Evolutionary conservation across 495 filamentous ascomycete species (phyloP), one percentile per base, ranked within the genome.

Genomic region (Penicillium argentinense): DNA sequence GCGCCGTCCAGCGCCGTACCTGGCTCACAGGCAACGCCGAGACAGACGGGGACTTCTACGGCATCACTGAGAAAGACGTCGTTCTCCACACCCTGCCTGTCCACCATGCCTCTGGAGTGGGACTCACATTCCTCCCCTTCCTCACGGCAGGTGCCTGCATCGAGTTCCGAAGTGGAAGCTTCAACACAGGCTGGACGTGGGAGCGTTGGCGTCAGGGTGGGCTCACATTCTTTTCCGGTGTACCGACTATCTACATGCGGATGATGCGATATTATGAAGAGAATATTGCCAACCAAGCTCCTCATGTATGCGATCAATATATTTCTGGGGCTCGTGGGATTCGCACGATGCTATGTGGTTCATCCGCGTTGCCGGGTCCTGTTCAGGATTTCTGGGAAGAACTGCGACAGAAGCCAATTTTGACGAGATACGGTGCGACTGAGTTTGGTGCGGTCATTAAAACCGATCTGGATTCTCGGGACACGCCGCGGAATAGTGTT

Each of bases 241-340:
- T 78, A 4, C 74, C 74, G 7, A 78, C 74, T 3, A 76, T 78
- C 6, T 78, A 75, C 32, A 76, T 74, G 64, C 69, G 74, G 0
- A 67, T 78, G 72, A 60, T 60, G 61, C 53, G 70, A 11, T 69
- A 76, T 39, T 78, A 66, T 45, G 67, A 76, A 47, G 59, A 57
- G 12, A 56, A 54, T 1, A 61, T 61, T 28, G 44, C 54, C 1
- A 45, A 45, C 16, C 47, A 55, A 21, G 2, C 45, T 54, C 38
- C 57, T 58, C 41, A 51, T 47, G 17, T 54, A 22, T 32, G 56
- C 44, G 44, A 52, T 28, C 39, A 58, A 23, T 76, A 76, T 50
- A 44, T 71, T 5, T 54, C 54, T 7, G 74, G 71, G 0, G 71
- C 72, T 5, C 49, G 63, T 17, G 50, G 53, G 16, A 61, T 78